These are phyloP conservation scores for Xylaria arbuscula DNA, from an alignment of 2,329 filamentous ascomycete genomes.

Conservation along the genomic window DNA sequence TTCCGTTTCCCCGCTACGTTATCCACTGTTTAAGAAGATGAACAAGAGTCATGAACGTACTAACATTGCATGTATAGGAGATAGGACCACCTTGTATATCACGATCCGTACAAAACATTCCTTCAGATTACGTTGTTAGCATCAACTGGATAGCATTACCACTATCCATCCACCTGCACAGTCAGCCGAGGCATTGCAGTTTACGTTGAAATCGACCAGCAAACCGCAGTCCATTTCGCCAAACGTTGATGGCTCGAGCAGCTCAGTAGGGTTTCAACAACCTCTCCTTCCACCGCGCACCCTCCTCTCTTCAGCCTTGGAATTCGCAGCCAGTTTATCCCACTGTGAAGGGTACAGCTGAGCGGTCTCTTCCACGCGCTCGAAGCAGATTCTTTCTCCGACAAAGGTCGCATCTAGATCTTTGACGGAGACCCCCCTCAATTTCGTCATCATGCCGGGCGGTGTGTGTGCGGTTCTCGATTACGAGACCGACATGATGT, in stretches of 20 bases:
- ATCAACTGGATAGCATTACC: slow-evolving; percentile 16
- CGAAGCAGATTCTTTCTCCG: slow-evolving; percentile 55
- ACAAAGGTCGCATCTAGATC: slow-evolving; percentile 47
- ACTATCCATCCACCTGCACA: background rate
- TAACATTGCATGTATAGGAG: slow-evolving; percentile 17
- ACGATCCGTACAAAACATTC: slow-evolving; percentile 27
- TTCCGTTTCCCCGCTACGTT: background rate
- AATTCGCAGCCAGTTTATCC: slow-evolving; percentile 48
- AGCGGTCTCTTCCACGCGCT: slow-evolving; percentile 52
- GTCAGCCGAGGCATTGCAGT: background rate
- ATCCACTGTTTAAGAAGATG: background rate
- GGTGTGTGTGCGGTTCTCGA: slow-evolving; percentile 94
- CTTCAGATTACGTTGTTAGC: slow-evolving; percentile 16
- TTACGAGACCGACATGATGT: slow-evolving; percentile 97
- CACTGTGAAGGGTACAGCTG: slow-evolving; percentile 42
- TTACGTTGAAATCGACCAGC: background rate
- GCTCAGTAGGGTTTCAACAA: slow-evolving; percentile 51
- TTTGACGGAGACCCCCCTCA: slow-evolving; percentile 45
- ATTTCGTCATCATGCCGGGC: slow-evolving; percentile 70
- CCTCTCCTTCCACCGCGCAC: slow-evolving; percentile 36
- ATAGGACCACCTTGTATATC: slow-evolving; percentile 23
- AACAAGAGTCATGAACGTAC: slow-evolving; percentile 1
- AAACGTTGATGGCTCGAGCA: slow-evolving; percentile 53
- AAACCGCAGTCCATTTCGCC: background rate
- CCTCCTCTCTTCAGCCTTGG: slow-evolving; percentile 55